Percentiles rank a stretch among this genome's conserved stretches.
These are phyloP conservation scores for Stemphylium vesicarium DNA, from an alignment of 2,329 filamentous ascomycete genomes.

Conservation along the genomic window DNA sequence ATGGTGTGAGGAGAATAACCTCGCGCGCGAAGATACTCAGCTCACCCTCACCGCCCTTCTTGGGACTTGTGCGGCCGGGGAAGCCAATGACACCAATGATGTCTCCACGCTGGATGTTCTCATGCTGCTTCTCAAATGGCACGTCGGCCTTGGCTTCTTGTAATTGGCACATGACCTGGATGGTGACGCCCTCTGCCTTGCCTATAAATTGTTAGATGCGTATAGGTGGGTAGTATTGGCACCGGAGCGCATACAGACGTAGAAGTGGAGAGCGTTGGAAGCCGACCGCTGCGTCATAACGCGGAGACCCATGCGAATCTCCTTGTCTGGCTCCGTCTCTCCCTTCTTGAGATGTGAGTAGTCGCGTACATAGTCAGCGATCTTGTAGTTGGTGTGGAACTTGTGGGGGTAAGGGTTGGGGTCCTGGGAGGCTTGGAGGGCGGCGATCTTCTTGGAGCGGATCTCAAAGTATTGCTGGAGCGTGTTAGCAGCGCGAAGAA, in stretches of 20 bases:
- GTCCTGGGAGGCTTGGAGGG: slow-evolving; percentile 73
- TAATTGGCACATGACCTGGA: slow-evolving; percentile 92
- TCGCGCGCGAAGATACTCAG: slow-evolving; percentile 91
- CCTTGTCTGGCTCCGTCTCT: slow-evolving; percentile 76
- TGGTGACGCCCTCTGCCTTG: slow-evolving; percentile 73
- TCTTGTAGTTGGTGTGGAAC: slow-evolving; percentile 85
- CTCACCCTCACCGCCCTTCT: slow-evolving; percentile 89
- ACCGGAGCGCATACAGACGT: slow-evolving; percentile 26
- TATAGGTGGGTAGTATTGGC: neutral
- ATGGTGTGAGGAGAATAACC: slow-evolving; percentile 85
- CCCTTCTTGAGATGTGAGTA: slow-evolving; percentile 86
- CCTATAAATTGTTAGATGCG: slow-evolving; percentile 46
- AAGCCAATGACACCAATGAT: slow-evolving; percentile 88
- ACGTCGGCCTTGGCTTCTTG: slow-evolving; percentile 74
- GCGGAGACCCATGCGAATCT: slow-evolving; percentile 79
- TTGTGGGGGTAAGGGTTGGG: slow-evolving; percentile 89
- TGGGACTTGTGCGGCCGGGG: slow-evolving; percentile 84
- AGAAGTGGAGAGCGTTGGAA: slow-evolving; percentile 38
- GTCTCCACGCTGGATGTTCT: slow-evolving; percentile 87
- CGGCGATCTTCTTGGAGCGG: slow-evolving; percentile 80
- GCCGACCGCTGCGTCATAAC: slow-evolving; percentile 65
- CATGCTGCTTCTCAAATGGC: slow-evolving; percentile 86
- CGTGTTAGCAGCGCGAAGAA: slow-evolving; percentile 15
- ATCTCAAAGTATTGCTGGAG: slow-evolving; percentile 92
- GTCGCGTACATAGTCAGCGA: slow-evolving; percentile 78